Base-by-base conservation (phyloP, 805 yeast species). In the Candida sithepensis region DNA sequence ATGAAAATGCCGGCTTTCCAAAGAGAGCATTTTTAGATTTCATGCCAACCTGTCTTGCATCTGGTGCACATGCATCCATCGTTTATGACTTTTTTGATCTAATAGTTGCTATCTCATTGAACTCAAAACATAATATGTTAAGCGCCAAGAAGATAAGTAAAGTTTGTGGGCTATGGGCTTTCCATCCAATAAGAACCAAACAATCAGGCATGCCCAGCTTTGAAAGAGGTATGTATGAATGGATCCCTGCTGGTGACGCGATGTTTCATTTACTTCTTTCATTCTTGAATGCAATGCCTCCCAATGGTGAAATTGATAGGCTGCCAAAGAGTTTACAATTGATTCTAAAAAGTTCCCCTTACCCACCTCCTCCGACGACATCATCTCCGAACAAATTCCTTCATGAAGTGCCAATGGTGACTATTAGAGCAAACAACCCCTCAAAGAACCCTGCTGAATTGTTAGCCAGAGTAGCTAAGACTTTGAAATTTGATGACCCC, bases 141-240 rank as follows among this genome's bases (percentile, higher is more conserved):
- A 81, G 87, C 58, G 95, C 94, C 0, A 74, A 90, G 42, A 88
- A 88, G 60, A 75, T 90, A 16, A 75, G 94, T 12, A 83, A 86
- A 54, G 77, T 90, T 81, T 84, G 92, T 36, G 91, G 92, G 7
- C 68, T 88, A 21, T 90, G 96, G 96, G 97, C 96, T 0, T 90
- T 90, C 58, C 63, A 57, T 45, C 68, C 70, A 0, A 55, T 60
- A 12, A 54, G 65, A 50, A 58, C 51, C 40, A 52, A 58, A 5
- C 53, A 57, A 26, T 77, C 81, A 43, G 73, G 76, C 1, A 37
- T 51, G 20, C 69, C 69, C 6, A 59, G 67, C 21, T 87, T 86
- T 61, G 75, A 77, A 33, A 83, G 85, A 51, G 96, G 96, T 2
- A 64, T 88, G 46, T 78, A 79, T 40, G 77, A 78, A 41, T 89